A percentile compares a stretch with the other conserved stretches of the same genome.
Evolutionary conservation across 192 early-diverging fungal genomes (phyloP).

Genomic region (Coemansia sp.): DNA sequence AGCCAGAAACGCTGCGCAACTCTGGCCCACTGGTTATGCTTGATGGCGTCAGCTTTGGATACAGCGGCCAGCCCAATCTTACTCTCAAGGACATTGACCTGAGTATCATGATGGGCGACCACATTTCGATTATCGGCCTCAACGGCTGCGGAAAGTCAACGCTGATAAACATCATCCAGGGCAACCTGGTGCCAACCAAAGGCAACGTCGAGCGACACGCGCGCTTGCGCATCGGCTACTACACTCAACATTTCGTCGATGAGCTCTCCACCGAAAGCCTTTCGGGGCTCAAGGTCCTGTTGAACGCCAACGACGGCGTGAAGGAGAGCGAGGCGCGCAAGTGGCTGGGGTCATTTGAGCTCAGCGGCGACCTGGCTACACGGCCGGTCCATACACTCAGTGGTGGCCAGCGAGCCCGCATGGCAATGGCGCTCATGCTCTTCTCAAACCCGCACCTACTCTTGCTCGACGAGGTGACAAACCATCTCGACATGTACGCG

Average conservation of each 20-base stretch:
- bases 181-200: slow-evolving; percentile 58
- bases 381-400: slow-evolving; percentile 64
- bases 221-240: slow-evolving; percentile 72
- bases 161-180: slow-evolving; percentile 72
- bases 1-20: slow-evolving; percentile 67
- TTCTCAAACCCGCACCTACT: slow-evolving; percentile 67
- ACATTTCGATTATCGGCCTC: slow-evolving; percentile 77
- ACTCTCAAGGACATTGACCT: slow-evolving; percentile 71
- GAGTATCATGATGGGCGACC: slow-evolving; percentile 64
- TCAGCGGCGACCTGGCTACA: slow-evolving; percentile 64
- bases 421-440: slow-evolving; percentile 72
- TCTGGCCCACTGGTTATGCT: slow-evolving; percentile 65
- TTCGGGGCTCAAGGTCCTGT: slow-evolving; percentile 60
- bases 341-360: slow-evolving; percentile 76
- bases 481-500: slow-evolving; percentile 87
- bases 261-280: slow-evolving; percentile 56
- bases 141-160: slow-evolving; percentile 86
- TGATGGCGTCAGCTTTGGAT: slow-evolving; percentile 57
- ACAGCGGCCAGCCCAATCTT: slow-evolving; percentile 16
- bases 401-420: slow-evolving; percentile 81
- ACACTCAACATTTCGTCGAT: slow-evolving; percentile 83
- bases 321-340: slow-evolving; percentile 66
- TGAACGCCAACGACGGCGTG: slow-evolving; percentile 36
- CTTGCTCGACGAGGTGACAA: slow-evolving; percentile 82
- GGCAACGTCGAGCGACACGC: slow-evolving; percentile 68